phyloP scores from a whole-genome alignment of 176 grass and related monocot species.

The Pharus latifolius region DNA sequence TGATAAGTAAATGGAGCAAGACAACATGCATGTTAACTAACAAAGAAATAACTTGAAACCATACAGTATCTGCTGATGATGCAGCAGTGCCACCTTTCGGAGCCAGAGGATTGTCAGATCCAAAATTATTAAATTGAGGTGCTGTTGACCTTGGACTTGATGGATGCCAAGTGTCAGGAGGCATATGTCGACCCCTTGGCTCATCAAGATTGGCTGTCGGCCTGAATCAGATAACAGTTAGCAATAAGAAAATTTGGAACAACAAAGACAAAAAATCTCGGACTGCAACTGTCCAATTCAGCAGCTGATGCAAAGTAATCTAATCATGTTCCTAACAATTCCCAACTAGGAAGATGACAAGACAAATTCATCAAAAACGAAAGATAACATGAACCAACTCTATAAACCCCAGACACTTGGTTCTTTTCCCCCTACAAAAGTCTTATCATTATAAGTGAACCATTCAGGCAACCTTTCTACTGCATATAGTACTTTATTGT shows the following conservation, averaged over 20 bases:
- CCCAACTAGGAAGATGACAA: neutral
- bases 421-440: too few species aligned
- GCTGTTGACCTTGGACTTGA: conserved; percentile 57
- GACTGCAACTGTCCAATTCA: too few species aligned
- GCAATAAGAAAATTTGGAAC: neutral
- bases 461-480: neutral
- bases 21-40: conserved; percentile 1
- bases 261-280: neutral
- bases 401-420: neutral
- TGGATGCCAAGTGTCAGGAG: conserved; percentile 58
- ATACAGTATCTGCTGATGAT: conserved; percentile 61
- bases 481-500: neutral
- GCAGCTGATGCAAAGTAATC: neutral
- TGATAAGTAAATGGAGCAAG: conserved; percentile 14
- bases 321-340: neutral
- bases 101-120: conserved; percentile 43
- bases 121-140: conserved; percentile 58
- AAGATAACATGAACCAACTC: conserved; percentile 2
- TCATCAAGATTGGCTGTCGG: conserved; percentile 91
- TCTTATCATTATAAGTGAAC: neutral
- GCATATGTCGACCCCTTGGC: conserved; percentile 46
- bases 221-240: conserved; percentile 25
- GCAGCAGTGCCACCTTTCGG: conserved; percentile 36
- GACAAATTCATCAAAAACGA: neutral
- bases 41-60: conserved; percentile 18